Percentiles rank a stretch among this genome's conserved stretches.
Evolutionary conservation across 2,329 filamentous ascomycete genomes (phyloP).

Genomic region (Myriangium duriaei): DNA sequence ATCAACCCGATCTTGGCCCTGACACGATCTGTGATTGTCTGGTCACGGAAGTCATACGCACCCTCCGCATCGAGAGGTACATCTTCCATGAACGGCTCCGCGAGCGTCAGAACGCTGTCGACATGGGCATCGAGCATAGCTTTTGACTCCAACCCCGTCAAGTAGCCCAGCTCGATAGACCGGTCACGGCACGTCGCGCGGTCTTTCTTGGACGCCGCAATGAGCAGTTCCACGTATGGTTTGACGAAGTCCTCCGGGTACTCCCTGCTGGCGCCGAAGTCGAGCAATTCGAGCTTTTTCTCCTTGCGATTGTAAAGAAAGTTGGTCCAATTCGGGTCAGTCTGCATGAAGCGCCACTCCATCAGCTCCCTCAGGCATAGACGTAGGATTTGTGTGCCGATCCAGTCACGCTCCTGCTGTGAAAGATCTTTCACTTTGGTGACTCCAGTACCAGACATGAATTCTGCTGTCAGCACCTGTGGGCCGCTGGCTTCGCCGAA

Average conservation of each 20-base stretch:
- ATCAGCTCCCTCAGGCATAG: conserved; percentile 86
- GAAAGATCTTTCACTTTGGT: conserved; percentile 62
- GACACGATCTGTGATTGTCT: conserved; percentile 94
- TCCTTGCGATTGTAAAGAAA: conserved; percentile 69
- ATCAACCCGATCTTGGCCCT: conserved; percentile 81
- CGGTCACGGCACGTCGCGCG: conserved; percentile 49
- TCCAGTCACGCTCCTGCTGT: conserved; percentile 85
- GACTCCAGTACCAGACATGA: conserved; percentile 74
- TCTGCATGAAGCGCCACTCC: conserved; percentile 97
- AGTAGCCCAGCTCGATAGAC: conserved; percentile 70
- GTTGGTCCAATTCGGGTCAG: conserved; percentile 98
- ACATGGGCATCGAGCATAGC: conserved; percentile 85
- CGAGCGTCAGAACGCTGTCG: conserved; percentile 76
- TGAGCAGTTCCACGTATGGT: conserved; percentile 67
- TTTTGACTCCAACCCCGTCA: conserved; percentile 78
- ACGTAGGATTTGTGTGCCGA: conserved; percentile 83
- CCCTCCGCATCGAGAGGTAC: conserved; percentile 51
- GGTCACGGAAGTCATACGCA: conserved; percentile 81
- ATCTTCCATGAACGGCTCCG: conserved; percentile 67
- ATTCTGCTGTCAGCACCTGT: conserved; percentile 85
- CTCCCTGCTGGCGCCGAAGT: conserved; percentile 86
- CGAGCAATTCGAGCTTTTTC: conserved; percentile 69
- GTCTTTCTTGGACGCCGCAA: conserved; percentile 64
- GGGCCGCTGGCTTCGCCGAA: conserved; percentile 68
- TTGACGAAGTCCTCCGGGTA: conserved; percentile 69